Evolutionary conservation across 805 yeast species (phyloP).

Genomic region (Starmerella sp.): DNA sequence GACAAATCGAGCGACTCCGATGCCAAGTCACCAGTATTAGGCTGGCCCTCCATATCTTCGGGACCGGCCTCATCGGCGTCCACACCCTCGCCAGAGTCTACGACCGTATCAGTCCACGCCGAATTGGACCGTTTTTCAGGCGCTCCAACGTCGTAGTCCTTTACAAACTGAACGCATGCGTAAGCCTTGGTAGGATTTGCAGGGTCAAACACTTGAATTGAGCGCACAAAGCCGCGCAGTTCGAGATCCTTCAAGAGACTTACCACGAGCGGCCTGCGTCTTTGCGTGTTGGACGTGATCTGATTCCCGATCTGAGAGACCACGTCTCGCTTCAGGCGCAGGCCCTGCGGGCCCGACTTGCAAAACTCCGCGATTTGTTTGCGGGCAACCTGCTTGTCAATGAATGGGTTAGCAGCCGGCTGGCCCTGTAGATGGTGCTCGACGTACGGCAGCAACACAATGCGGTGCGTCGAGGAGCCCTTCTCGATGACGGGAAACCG

Average conservation of each 20-base stretch:
- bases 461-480: conserved; percentile 28
- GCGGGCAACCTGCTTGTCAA: conserved; percentile 21
- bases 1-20: conserved; percentile 13
- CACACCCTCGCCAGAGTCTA: conserved; percentile 14
- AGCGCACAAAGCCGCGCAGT: conserved; percentile 23
- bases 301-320: conserved; percentile 31
- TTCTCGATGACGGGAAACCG: conserved; percentile 28
- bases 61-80: conserved; percentile 26
- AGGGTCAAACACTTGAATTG: conserved; percentile 29
- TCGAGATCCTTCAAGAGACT: conserved; percentile 24
- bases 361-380: conserved; percentile 24
- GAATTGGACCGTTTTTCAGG: neutral
- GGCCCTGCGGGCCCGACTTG: conserved; percentile 27
- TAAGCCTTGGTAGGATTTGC: conserved; percentile 25
- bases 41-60: conserved; percentile 26
- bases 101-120: neutral
- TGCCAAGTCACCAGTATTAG: conserved; percentile 26
- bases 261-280: conserved; percentile 21
- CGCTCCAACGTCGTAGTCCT: neutral
- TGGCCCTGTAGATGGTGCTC: neutral
- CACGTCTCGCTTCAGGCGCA: conserved; percentile 30
- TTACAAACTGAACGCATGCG: conserved; percentile 30
- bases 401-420: neutral
- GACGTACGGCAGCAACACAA: conserved; percentile 19
- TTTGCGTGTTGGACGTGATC: conserved; percentile 23